Conservation (phyloP, 495 filamentous ascomycete genomes). For the Sordaria brevicollis region DNA sequence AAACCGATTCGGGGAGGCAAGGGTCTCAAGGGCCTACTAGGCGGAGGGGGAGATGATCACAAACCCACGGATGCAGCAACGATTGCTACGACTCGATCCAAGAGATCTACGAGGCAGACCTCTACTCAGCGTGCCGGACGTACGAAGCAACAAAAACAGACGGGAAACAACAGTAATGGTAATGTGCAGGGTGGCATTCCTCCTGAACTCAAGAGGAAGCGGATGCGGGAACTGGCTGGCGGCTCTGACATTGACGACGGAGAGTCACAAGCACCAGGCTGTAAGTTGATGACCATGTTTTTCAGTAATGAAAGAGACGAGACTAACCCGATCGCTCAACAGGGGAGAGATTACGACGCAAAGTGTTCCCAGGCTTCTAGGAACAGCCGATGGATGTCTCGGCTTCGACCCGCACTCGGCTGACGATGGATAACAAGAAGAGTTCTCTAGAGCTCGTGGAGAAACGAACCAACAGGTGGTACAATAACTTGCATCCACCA, state of each 20-base stretch:
- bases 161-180: neutral
- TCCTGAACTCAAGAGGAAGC: conserved; percentile 8
- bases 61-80: conserved; percentile 2
- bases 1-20: conserved; percentile 6
- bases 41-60: neutral
- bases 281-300: conserved; percentile 8
- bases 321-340: neutral
- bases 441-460: neutral
- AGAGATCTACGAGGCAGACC: neutral
- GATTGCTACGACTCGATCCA: conserved; percentile 1
- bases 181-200: neutral
- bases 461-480: neutral
- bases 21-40: conserved; percentile 8
- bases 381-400: neutral
- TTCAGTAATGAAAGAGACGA: neutral
- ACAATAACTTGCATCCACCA: neutral
- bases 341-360: conserved; percentile 16
- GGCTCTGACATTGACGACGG: conserved; percentile 15
- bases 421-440: neutral
- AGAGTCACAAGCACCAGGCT: conserved; percentile 3
- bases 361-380: conserved; percentile 19
- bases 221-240: conserved; percentile 22
- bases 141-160: neutral
- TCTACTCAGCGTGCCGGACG: neutral
- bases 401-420: neutral